Evolutionary conservation across 2,329 filamentous ascomycete genomes (phyloP).

Genomic region (Ascochyta fabae): DNA sequence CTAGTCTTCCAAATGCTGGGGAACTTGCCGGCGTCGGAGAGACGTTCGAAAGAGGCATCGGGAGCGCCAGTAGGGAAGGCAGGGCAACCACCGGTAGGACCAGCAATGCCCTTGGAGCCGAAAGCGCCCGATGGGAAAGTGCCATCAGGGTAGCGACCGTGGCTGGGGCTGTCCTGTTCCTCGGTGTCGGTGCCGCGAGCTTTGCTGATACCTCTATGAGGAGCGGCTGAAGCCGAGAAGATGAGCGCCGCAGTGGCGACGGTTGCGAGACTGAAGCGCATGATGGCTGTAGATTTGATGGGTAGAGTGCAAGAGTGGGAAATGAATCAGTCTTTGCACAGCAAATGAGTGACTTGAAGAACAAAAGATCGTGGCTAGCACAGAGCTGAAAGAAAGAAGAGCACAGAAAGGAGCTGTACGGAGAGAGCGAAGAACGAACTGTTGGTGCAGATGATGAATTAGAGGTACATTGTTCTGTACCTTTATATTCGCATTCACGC

Average conservation of each 20-base stretch:
- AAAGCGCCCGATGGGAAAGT: slow-evolving; percentile 11
- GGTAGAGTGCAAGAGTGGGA: not conserved
- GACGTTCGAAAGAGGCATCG: not conserved
- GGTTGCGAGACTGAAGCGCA: slow-evolving; percentile 33
- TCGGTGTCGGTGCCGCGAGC: slow-evolving; percentile 9
- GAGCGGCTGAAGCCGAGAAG: slow-evolving; percentile 26
- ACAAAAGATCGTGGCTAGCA: slow-evolving; percentile 28
- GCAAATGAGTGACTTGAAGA: slow-evolving; percentile 26
- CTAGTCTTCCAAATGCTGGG: not conserved
- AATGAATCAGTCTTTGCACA: slow-evolving; percentile 22
- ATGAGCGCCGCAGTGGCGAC: slow-evolving; percentile 28
- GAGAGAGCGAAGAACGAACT: slow-evolving; percentile 17
- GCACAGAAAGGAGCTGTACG: slow-evolving; percentile 10
- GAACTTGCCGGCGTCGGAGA: slow-evolving; percentile 2
- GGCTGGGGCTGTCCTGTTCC: not conserved
- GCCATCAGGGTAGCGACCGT: slow-evolving; percentile 1
- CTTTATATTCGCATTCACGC: slow-evolving; percentile 2
- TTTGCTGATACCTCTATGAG: slow-evolving; percentile 10
- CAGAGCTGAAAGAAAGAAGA: slow-evolving; percentile 17
- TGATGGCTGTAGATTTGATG: slow-evolving; percentile 10
- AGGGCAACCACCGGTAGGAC: slow-evolving; percentile 8
- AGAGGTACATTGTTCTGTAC: no score
- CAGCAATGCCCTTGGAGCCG: slow-evolving; percentile 11
- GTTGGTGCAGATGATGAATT: slow-evolving; percentile 18
- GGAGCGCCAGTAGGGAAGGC: slow-evolving; percentile 6